Base-by-base conservation (phyloP, 2,329 filamentous ascomycete genomes). In the Botrytis hyacinthi region DNA sequence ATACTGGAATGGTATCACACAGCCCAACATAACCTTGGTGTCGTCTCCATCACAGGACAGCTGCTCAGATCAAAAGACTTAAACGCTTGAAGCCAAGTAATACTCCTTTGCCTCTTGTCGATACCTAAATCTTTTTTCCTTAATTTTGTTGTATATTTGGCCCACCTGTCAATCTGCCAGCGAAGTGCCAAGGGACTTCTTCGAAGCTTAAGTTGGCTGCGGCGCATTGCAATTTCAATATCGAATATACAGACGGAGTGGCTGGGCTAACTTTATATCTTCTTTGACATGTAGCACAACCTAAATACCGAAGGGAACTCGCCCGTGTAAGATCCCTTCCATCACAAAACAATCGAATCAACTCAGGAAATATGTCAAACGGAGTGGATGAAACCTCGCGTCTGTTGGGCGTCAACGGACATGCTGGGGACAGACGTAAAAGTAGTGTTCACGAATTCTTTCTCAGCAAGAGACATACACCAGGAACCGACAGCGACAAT, bases 401-500 rank as follows among this genome's bases (percentile, higher is more conserved):
- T 32, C 66, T 79, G 70, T 75, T 79, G 71, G 70, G 70, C 29
- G 67, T 54, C 51, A 73, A 74, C 66, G 72, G 74, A n/a, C 67
- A 73, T 59, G 73, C 69, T 26, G 44, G 69, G 20, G 57, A 72
- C 44, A 67, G 61, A 48, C 60, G 62, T 26, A 74, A 78, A 42
- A 67, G 72, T n/a, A 76, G 75, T 10, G 29, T 79, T 29, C 75
- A 76, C 40, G 76, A 78, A 18, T 71, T 79, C 68, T 76, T 79
- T 57, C 74, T 79, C 61, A 77, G 78, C 62, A 76, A 63, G 69
- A 75, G 54, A 0, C 73, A 77, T 44, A 80, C 79, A n/a, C 78
- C 78, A 4, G 79, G 79, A 42, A 77, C 75, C 74, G 75, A 80
- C 26, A 79, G 78, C 74, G 71, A 76, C 32, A 79, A 77, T 35